Evolutionary conservation across 2,329 filamentous ascomycete species (phyloP).

Genomic region (Trichoderma lentiforme): DNA sequence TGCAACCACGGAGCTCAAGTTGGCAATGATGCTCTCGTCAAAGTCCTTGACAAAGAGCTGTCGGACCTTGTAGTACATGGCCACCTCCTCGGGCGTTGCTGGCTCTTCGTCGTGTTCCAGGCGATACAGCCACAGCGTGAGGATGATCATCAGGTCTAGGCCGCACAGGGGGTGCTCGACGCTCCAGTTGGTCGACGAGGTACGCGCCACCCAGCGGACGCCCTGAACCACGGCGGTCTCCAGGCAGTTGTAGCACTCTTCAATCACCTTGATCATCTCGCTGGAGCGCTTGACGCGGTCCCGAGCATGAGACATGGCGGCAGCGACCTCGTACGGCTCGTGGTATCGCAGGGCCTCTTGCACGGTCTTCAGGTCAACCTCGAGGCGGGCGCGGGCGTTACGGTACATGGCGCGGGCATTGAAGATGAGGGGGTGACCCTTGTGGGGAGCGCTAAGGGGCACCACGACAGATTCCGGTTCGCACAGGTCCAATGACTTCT

Average conservation of each 20-base stretch:
- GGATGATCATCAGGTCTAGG: constrained; percentile 94
- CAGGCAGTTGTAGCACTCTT: constrained; percentile 96
- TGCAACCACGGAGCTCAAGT: constrained; percentile 92
- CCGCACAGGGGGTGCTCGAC: constrained; percentile 96
- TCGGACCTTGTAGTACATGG: constrained; percentile 91
- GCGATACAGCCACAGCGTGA: constrained; percentile 97
- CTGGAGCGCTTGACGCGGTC: constrained; percentile 91
- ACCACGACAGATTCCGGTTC: constrained; percentile 87
- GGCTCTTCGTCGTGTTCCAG: constrained; percentile 98
- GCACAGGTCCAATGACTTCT: constrained; percentile 89
- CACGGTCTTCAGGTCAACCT: constrained; percentile 92
- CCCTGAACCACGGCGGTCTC: constrained; percentile 93
- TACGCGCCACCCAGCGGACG: constrained; percentile 96
- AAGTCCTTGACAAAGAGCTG: constrained; percentile 88
- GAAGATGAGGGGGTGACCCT: constrained; percentile 94
- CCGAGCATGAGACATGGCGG: constrained; percentile 90
- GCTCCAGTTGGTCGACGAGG: constrained; percentile 97
- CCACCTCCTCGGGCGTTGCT: constrained; percentile 75
- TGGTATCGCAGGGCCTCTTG: constrained; percentile 97
- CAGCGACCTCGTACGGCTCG: constrained; percentile 93
- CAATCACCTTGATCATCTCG: constrained; percentile 98
- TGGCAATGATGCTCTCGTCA: constrained; percentile 74
- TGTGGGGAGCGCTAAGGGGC: constrained; percentile 88
- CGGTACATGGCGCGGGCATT: constrained; percentile 97
- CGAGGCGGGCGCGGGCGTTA: constrained; percentile 85